Evolutionary conservation across 768 basidiomycete genomes (phyloP), one percentile per base, ranked within the genome.

Genomic region (Auriscalpium orientale): DNA sequence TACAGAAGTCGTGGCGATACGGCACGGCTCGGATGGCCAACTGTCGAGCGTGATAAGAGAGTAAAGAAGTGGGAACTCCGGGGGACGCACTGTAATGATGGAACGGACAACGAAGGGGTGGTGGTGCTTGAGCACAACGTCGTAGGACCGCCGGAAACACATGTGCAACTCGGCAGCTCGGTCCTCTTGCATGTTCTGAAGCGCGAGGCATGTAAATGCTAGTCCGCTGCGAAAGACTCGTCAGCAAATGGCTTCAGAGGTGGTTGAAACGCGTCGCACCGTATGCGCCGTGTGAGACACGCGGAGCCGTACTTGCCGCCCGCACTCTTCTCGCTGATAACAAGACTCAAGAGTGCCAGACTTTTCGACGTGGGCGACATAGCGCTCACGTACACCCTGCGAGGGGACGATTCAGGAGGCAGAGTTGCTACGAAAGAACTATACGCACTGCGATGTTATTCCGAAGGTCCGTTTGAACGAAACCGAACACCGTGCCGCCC

Each of bases 111-210:
- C 34, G 66, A 85, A 86, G 0, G 79, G 73, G 65, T 87, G 84
- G 67, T 88, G 85, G 57, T 82, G 83, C 51, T 69, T 72, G 50
- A 90, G 74, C 16, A 87, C 81, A 53, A 76, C 74, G 58, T 90
- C 86, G 66, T 87, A 90, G 3, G 88, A 78, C 44, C 79, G 74
- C 67, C 77, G 80, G 74, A 90, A 89, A 68, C 87, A 88, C 56
- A 78, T 73, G 61, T 83, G 79, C 46, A 88, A 71, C 58, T 86
- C 83, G 1, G 76, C 64, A 22, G 63, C 64, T 15, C 68, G 69
- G 62, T 88, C 81, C 6, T 67, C 67, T 60, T 84, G 86, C 75
- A 83, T 80, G 62, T 82, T 75, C 66, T 83, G 79, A 40, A 90
- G 74, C 13, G 87, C 87, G 58, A 76, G 75, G 67, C 82, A 85